Evolutionary conservation across 1,284 basidiomycete genomes (phyloP).

Genomic region (Somion occarium): DNA sequence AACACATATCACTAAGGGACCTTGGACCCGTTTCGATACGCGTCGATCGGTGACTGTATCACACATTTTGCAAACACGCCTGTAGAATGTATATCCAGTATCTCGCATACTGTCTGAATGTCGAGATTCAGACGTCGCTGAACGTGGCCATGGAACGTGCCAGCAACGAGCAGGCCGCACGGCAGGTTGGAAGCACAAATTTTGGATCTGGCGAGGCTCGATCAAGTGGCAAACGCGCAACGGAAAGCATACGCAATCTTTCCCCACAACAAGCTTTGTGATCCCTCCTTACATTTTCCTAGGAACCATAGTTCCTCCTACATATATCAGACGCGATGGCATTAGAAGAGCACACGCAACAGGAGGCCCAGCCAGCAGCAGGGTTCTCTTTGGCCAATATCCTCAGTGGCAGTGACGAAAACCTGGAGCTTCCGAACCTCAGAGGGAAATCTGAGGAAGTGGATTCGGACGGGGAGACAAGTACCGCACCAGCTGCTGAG

Average conservation of each 20-base stretch:
- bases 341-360: no score
- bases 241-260: not conserved
- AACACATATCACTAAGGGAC: no score
- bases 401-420: constrained; percentile 54
- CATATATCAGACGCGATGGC: no score
- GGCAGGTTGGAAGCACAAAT: not conserved
- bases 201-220: not conserved
- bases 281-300: not conserved
- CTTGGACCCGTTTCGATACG: no score
- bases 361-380: no score
- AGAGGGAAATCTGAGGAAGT: constrained; percentile 37
- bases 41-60: no score
- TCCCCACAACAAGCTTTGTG: not conserved
- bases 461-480: constrained; percentile 61
- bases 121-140: no score
- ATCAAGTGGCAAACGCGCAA: not conserved
- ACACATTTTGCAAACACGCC: no score
- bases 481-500: constrained; percentile 42
- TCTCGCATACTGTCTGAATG: no score
- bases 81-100: no score
- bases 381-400: constrained; percentile 64
- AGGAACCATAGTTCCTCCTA: no score
- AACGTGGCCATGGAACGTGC: not conserved
- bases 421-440: constrained; percentile 39
- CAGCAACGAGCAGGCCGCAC: not conserved